A percentile compares a stretch with the other conserved stretches of the same genome.
These are phyloP conservation scores for Pichia sp. DNA, from an alignment of 1,139 yeast species.

Conservation along the genomic window DNA sequence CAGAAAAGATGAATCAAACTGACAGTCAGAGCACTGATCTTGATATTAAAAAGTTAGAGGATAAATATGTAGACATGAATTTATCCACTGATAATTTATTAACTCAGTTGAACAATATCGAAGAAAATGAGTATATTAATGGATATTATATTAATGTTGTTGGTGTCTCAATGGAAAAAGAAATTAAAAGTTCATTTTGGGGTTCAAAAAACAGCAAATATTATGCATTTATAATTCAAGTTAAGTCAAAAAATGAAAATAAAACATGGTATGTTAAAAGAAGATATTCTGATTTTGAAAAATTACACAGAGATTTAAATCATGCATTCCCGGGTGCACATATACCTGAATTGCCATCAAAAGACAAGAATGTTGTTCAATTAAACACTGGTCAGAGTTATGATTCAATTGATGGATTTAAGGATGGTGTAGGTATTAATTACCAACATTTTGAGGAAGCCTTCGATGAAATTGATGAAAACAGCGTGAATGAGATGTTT, in stretches of 20 bases:
- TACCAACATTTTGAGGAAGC: constrained; percentile 1
- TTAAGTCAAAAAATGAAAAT: constrained; percentile 30
- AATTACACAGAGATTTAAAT: constrained; percentile 45
- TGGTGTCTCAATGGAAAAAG: constrained; percentile 42
- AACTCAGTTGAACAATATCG: constrained; percentile 9
- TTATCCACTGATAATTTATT: constrained; percentile 1
- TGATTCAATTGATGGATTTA: constrained; percentile 4
- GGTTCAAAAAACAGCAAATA: constrained; percentile 20
- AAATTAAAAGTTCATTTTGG: constrained; percentile 20
- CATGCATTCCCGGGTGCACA: constrained; percentile 63
- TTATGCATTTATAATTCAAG: constrained; percentile 41
- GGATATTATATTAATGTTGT: constrained; percentile 58
- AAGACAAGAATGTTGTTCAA: constrained; percentile 38
- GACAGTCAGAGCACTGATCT: constrained; percentile 19
- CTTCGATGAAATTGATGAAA: constrained; percentile 9
- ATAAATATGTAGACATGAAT: constrained; percentile 6
- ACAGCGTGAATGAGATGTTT: constrained; percentile 8
- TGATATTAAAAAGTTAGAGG: neutral
- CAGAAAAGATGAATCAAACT: constrained; percentile 5
- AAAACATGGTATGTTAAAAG: constrained; percentile 48
- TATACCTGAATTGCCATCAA: constrained; percentile 57
- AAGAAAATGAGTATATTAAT: constrained; percentile 42
- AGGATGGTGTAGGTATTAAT: neutral
- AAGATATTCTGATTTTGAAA: constrained; percentile 59
- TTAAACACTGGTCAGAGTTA: constrained; percentile 13